Evolutionary conservation across 768 basidiomycete species (phyloP).

Genomic region (Pisolithus microcarpus): DNA sequence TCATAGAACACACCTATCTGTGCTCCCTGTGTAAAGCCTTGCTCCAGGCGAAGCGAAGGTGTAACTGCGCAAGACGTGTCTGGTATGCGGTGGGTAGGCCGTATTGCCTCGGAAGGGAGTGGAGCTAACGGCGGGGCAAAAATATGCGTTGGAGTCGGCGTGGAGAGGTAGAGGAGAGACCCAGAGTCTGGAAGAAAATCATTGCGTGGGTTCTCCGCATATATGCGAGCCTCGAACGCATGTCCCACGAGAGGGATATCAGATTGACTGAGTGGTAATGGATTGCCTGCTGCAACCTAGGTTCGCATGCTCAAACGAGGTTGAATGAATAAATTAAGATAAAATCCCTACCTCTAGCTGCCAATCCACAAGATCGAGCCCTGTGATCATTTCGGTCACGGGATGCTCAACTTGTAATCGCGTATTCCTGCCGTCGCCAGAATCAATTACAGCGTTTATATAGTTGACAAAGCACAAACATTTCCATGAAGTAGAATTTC

Average conservation of each 20-base stretch:
- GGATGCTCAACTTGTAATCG: slow-evolving; percentile 86
- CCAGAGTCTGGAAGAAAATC: slow-evolving; percentile 92
- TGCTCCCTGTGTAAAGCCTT: slow-evolving; percentile 76
- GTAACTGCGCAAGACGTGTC: slow-evolving; percentile 24
- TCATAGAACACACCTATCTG: slow-evolving; percentile 87
- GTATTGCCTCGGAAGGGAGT: slow-evolving; percentile 19
- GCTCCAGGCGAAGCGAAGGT: slow-evolving; percentile 77
- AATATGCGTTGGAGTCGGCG: slow-evolving; percentile 63
- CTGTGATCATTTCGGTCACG: slow-evolving; percentile 93
- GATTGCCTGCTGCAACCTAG: slow-evolving; percentile 83
- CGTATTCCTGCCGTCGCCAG: slow-evolving; percentile 54
- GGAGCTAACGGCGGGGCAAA: slow-evolving; percentile 47
- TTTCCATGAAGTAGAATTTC: slow-evolving; percentile 94
- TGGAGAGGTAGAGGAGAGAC: slow-evolving; percentile 69
- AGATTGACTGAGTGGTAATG: slow-evolving; percentile 69
- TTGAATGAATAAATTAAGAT: background rate
- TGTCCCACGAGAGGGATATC: slow-evolving; percentile 85
- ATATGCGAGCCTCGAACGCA: slow-evolving; percentile 91
- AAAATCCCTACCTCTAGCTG: slow-evolving; percentile 61
- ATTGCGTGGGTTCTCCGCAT: slow-evolving; percentile 91
- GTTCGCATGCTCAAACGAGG: background rate
- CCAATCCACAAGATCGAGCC: slow-evolving; percentile 92
- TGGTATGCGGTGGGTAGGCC: slow-evolving; percentile 17
- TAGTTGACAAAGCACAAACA: slow-evolving; percentile 39
- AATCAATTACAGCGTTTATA: background rate